These are phyloP conservation scores for Candida easanensis DNA, from an alignment of 805 yeast species.

Conservation along the genomic window DNA sequence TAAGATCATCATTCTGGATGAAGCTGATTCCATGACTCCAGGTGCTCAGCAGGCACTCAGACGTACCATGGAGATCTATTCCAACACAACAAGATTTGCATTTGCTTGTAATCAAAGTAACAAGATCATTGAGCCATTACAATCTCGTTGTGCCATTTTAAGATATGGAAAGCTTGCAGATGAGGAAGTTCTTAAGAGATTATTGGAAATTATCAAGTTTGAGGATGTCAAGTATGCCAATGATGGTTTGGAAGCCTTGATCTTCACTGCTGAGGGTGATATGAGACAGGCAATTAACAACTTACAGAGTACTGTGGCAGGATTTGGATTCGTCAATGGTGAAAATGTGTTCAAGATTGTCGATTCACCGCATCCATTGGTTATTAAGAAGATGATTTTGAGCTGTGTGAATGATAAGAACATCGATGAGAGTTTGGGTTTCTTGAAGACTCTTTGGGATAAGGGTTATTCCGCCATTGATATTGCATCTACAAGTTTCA, in stretches of 20 bases:
- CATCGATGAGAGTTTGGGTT: slow-evolving; percentile 64
- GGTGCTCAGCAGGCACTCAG: slow-evolving; percentile 96
- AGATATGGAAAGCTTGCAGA: slow-evolving; percentile 80
- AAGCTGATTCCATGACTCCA: slow-evolving; percentile 96
- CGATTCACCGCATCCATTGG: slow-evolving; percentile 93
- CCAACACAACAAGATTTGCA: slow-evolving; percentile 97
- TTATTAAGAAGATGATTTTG: slow-evolving; percentile 68
- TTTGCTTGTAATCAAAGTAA: slow-evolving; percentile 95
- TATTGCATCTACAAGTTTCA: slow-evolving; percentile 85
- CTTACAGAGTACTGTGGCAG: slow-evolving; percentile 90
- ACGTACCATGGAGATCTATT: slow-evolving; percentile 93
- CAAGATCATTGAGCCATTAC: slow-evolving; percentile 95
- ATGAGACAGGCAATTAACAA: slow-evolving; percentile 98
- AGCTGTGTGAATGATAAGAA: slow-evolving; percentile 37
- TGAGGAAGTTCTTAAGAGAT: slow-evolving; percentile 76
- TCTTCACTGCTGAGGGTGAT: slow-evolving; percentile 96
- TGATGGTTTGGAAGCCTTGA: slow-evolving; percentile 88
- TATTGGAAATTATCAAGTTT: slow-evolving; percentile 62
- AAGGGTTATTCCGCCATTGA: slow-evolving; percentile 94
- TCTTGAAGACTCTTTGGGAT: slow-evolving; percentile 70
- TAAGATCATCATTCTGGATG: slow-evolving; percentile 89
- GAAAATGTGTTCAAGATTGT: slow-evolving; percentile 93
- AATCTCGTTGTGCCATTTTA: slow-evolving; percentile 92
- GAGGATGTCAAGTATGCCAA: slow-evolving; percentile 79
- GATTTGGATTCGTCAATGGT: slow-evolving; percentile 87